Evolutionary conservation across 805 yeast genomes (phyloP).

Genomic region (Wickerhamomyces chaumierensis): DNA sequence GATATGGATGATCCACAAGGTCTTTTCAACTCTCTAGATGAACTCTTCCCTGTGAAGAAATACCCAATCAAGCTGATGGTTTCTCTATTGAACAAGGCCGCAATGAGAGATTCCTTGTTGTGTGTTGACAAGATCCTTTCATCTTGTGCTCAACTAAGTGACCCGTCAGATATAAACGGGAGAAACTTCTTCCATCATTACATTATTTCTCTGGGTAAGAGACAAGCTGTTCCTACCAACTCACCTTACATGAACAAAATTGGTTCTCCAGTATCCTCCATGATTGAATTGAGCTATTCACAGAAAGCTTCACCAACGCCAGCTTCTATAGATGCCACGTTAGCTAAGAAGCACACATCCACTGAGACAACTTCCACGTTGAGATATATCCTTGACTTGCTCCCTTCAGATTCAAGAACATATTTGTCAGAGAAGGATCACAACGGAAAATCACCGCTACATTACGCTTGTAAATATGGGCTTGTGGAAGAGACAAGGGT

Average conservation of each 20-base stretch:
- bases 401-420: slow-evolving; percentile 42
- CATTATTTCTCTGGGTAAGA: slow-evolving; percentile 66
- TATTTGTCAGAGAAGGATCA: slow-evolving; percentile 59
- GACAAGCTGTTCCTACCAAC: slow-evolving; percentile 2
- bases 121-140: slow-evolving; percentile 50
- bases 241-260: slow-evolving; percentile 6
- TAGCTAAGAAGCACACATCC: too few species aligned
- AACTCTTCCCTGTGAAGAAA: too few species aligned
- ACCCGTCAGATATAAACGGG: slow-evolving; percentile 64
- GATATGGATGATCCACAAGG: slow-evolving; percentile 32
- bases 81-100: slow-evolving; percentile 54
- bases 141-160: slow-evolving; percentile 41
- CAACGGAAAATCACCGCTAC: slow-evolving; percentile 76
- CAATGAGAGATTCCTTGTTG: slow-evolving; percentile 38
- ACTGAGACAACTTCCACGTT: too few species aligned
- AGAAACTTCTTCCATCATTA: slow-evolving; percentile 81
- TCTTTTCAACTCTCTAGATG: too few species aligned
- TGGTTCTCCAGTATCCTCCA: slow-evolving; percentile 19
- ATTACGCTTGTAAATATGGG: slow-evolving; percentile 84
- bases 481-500: slow-evolving; percentile 49
- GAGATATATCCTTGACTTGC: slow-evolving; percentile 40
- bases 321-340: too few species aligned
- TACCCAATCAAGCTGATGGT: slow-evolving; percentile 48
- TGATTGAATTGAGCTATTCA: too few species aligned
- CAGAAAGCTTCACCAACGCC: too few species aligned